Percentiles rank a stretch among this genome's conserved stretches.
phyloP scores from a whole-genome alignment of 2,329 filamentous ascomycete genomes.

The Calonectria naviculata region DNA sequence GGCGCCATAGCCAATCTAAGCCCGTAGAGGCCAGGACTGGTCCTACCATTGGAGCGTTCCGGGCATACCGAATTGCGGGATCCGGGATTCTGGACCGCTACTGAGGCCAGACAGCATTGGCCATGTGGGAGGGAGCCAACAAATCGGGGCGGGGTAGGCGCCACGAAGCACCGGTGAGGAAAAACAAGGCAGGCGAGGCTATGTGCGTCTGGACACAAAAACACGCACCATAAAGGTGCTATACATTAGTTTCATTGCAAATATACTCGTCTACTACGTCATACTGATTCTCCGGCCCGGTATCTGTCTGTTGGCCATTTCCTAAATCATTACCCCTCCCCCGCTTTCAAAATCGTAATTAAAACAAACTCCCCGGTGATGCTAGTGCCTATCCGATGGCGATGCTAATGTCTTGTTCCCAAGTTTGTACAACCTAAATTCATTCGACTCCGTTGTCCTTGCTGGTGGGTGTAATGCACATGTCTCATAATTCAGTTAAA shows the following conservation, averaged over 20 bases:
- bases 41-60: background rate
- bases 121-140: conserved; percentile 1
- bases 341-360: background rate
- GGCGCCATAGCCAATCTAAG: background rate
- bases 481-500: conserved; percentile 10
- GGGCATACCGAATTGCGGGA: background rate
- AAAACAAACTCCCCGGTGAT: conserved; percentile 4
- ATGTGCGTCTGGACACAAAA: background rate
- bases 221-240: background rate
- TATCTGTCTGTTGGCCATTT: background rate
- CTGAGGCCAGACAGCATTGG: background rate
- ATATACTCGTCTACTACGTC: background rate
- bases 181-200: background rate
- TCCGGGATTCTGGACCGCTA: background rate
- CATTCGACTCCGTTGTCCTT: conserved; percentile 14
- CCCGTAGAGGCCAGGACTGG: background rate
- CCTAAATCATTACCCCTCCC: background rate
- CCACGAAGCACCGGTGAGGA: background rate
- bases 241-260: conserved; percentile 1
- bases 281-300: background rate
- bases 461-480: conserved; percentile 9
- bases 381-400: conserved; percentile 8
- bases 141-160: background rate
- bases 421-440: conserved; percentile 10
- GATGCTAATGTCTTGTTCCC: conserved; percentile 10